phyloP scores from a whole-genome alignment of 1,284 basidiomycete genomes.

The Malassezia equina region DNA sequence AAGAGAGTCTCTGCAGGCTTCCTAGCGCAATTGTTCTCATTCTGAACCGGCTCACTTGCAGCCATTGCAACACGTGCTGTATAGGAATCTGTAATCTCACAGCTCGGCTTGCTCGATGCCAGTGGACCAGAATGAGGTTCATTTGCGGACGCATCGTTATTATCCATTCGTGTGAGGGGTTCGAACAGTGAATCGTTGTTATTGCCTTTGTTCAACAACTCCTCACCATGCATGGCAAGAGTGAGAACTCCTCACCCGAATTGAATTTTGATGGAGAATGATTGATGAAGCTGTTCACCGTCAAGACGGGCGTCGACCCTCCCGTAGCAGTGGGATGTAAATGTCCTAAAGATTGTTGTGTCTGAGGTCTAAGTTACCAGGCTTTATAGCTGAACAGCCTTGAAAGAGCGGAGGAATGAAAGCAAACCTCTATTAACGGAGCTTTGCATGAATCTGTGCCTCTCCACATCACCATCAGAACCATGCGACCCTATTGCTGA shows the following conservation, averaged over 20 bases:
- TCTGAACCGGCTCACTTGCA: neutral
- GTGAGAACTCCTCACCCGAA: neutral
- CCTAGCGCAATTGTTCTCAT: neutral
- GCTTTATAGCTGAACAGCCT: neutral
- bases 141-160: neutral
- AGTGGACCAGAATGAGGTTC: neutral
- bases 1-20: neutral
- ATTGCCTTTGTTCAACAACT: neutral
- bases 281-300: neutral
- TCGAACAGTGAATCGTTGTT: too few relatives aligned
- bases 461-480: neutral
- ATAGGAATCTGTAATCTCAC: neutral
- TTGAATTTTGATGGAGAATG: neutral
- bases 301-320: neutral
- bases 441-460: neutral
- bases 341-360: neutral
- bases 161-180: neutral
- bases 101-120: neutral
- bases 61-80: neutral
- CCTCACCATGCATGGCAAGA: neutral
- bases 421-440: neutral
- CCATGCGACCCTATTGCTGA: neutral
- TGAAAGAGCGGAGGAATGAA: neutral
- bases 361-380: neutral
- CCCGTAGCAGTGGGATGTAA: neutral